These are phyloP conservation scores for Kitagawia praeruptora DNA, from an alignment of 129 eudicot genomes.

Conservation along the genomic window DNA sequence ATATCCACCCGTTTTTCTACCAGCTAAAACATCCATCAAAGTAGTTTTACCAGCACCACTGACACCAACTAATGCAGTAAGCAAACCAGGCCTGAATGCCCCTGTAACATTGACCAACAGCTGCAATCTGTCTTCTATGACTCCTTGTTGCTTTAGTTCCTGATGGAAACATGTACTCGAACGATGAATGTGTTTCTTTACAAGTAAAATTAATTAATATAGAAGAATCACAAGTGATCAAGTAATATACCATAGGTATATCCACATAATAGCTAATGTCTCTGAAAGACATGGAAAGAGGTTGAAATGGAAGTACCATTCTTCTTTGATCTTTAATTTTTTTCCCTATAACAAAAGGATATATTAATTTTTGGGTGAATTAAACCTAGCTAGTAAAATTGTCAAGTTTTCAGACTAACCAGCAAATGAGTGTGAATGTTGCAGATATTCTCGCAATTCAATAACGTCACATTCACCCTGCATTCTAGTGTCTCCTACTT, in stretches of 20 bases:
- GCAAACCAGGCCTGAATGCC: slow-evolving; percentile 87
- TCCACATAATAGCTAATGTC: slow-evolving; percentile 69
- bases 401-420: slow-evolving; percentile 30
- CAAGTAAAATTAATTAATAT: not conserved
- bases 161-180: slow-evolving; percentile 16
- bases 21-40: slow-evolving; percentile 95
- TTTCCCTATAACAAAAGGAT: slow-evolving; percentile 17
- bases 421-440: slow-evolving; percentile 59
- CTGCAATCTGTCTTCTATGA: slow-evolving; percentile 46
- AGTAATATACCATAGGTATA: slow-evolving; percentile 58
- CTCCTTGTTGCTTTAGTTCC: slow-evolving; percentile 75
- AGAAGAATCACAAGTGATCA: not conserved
- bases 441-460: slow-evolving; percentile 58
- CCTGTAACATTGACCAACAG: slow-evolving; percentile 71
- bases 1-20: slow-evolving; percentile 91
- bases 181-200: not conserved
- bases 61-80: slow-evolving; percentile 91
- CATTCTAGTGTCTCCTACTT: slow-evolving; percentile 23
- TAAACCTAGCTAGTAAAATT: not conserved
- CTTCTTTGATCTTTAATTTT: slow-evolving; percentile 36
- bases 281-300: slow-evolving; percentile 79
- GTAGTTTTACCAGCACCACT: slow-evolving; percentile 99
- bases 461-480: slow-evolving; percentile 26
- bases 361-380: not conserved
- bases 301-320: slow-evolving; percentile 94